A percentile compares a stretch with the other conserved stretches of the same genome.
phyloP scores from a whole-genome alignment of 345 rosid genomes.

The Erysimum cheiranthoides region DNA sequence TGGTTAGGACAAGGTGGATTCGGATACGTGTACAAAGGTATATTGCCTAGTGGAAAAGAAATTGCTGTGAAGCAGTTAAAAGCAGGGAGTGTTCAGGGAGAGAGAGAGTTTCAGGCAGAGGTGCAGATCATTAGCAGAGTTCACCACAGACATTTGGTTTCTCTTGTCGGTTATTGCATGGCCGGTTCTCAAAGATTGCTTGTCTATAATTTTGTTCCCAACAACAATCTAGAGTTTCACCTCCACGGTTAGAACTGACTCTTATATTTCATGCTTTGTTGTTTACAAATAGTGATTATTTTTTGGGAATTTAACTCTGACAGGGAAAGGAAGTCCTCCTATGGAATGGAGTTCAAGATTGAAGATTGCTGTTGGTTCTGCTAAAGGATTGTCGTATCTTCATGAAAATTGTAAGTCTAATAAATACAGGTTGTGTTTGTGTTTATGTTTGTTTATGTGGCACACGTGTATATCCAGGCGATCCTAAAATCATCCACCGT shows the following conservation, averaged over 20 bases:
- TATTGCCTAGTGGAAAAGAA: conserved; percentile 65
- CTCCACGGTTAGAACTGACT: conserved; percentile 60
- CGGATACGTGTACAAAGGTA: conserved; percentile 70
- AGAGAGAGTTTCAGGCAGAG: conserved; percentile 73
- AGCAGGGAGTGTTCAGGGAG: conserved; percentile 69
- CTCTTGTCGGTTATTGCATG: conserved; percentile 76
- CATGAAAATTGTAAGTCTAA: conserved; percentile 86
- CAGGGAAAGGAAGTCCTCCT: conserved; percentile 74
- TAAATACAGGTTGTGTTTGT: not conserved
- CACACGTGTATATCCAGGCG: conserved; percentile 52
- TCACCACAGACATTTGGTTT: conserved; percentile 73
- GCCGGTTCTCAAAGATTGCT: conserved; percentile 61
- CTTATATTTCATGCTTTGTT: conserved; percentile 8
- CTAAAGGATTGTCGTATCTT: conserved; percentile 92
- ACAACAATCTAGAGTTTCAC: conserved; percentile 66
- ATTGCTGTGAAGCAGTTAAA: conserved; percentile 73
- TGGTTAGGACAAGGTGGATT: conserved; percentile 77
- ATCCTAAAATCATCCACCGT: conserved; percentile 93
- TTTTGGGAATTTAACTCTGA: conserved; percentile 22
- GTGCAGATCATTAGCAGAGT: conserved; percentile 74
- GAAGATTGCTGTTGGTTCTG: conserved; percentile 87
- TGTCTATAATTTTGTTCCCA: conserved; percentile 74
- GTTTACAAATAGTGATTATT: not conserved
- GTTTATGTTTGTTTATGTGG: not conserved
- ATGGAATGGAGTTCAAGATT: conserved; percentile 81